These are phyloP conservation scores for Cudoniella acicularis DNA, from an alignment of 495 filamentous ascomycete genomes.

Conservation along the genomic window DNA sequence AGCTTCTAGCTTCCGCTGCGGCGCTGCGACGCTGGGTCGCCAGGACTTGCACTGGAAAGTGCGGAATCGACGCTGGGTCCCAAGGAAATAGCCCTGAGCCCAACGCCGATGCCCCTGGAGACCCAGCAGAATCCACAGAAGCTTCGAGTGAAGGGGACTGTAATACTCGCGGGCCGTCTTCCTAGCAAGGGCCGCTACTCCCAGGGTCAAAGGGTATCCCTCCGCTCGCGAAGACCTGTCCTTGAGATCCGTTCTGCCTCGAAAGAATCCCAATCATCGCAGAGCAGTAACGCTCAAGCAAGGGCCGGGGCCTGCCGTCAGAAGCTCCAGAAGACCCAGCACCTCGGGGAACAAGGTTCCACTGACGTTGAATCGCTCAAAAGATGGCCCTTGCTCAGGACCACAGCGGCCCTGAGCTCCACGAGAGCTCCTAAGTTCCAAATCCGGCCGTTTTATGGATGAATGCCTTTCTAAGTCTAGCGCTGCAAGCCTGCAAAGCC, in stretches of 20 bases:
- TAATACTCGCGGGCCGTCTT: not conserved
- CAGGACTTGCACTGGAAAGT: not conserved
- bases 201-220: not conserved
- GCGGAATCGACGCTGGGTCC: too few relatives aligned
- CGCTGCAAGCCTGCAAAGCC: not conserved
- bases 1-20: not conserved
- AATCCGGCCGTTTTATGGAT: slow-evolving; percentile 8
- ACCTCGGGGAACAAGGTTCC: slow-evolving; percentile 7
- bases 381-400: not conserved
- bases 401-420: too few relatives aligned
- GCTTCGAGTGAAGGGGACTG: not conserved
- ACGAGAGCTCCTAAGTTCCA: not conserved
- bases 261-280: not conserved
- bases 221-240: not conserved
- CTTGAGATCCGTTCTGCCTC: not conserved
- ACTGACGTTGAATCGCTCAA: not conserved
- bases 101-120: not conserved
- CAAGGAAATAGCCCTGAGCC: not conserved
- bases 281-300: not conserved
- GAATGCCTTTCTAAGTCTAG: not conserved
- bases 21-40: not conserved
- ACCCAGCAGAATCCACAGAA: not conserved
- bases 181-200: not conserved
- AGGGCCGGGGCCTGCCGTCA: not conserved
- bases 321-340: slow-evolving; percentile 10